Percentiles rank a stretch among this genome's conserved stretches.
Evolutionary conservation across 2,329 filamentous ascomycete genomes (phyloP).

Genomic region (Pseudogymnoascus sp.): DNA sequence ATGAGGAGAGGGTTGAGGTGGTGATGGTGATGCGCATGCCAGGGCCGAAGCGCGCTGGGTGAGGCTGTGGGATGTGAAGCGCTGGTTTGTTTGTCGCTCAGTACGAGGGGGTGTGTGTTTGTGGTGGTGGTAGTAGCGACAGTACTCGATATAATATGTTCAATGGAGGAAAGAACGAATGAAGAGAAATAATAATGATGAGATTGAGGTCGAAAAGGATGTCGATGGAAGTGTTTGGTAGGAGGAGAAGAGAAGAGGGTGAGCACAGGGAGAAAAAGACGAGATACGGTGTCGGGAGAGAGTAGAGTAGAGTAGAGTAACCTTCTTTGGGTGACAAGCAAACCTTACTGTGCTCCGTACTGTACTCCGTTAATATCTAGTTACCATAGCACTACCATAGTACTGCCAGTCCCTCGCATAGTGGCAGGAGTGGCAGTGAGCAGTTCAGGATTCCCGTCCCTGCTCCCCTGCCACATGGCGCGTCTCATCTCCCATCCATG

Average conservation of each 20-base stretch:
- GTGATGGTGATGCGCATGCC: neutral
- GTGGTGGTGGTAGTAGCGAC: neutral
- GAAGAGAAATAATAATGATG: neutral
- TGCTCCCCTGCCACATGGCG: constrained; percentile 6
- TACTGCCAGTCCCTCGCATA: neutral
- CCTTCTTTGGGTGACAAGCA: neutral
- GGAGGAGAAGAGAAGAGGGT: neutral
- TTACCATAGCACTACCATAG: neutral
- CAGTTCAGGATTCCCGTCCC: neutral
- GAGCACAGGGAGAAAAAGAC: neutral
- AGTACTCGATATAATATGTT: neutral
- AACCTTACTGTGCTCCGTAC: no score
- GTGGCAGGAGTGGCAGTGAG: neutral
- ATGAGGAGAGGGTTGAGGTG: neutral
- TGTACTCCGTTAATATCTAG: neutral
- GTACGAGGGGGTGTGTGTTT: neutral
- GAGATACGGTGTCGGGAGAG: neutral
- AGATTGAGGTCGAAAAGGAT: neutral
- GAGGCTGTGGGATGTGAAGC: neutral
- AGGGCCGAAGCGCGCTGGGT: neutral
- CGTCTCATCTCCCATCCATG: constrained; percentile 6
- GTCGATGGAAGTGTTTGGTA: neutral
- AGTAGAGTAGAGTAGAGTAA: neutral
- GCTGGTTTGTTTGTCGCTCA: neutral
- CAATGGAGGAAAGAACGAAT: neutral